phyloP scores from a whole-genome alignment of 2,329 filamentous ascomycete species.

The Colletotrichum liaoningense region DNA sequence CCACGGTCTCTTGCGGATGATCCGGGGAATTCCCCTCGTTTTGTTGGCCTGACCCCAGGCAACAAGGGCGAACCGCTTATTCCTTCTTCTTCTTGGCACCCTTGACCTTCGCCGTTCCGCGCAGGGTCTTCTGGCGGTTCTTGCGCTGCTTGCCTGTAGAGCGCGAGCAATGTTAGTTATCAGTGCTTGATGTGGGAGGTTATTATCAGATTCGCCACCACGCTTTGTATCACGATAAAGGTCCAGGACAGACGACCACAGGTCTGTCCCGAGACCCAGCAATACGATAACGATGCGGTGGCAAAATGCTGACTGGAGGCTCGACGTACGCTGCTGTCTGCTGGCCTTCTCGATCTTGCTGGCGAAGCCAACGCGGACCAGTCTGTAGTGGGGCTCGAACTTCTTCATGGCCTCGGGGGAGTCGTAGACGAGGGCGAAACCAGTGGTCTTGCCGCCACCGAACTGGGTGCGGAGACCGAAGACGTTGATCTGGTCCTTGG shows the following conservation, averaged over 20 bases:
- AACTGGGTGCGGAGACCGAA: slow-evolving; percentile 99
- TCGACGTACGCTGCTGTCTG: slow-evolving; percentile 97
- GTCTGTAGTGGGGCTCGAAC: slow-evolving; percentile 98
- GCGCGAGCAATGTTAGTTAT: slow-evolving; percentile 38
- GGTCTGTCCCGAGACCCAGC: background rate
- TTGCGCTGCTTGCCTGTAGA: slow-evolving; percentile 98
- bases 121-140: slow-evolving; percentile 99
- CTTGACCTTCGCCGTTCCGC: slow-evolving; percentile 98
- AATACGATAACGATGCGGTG: background rate
- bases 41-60: slow-evolving; percentile 31
- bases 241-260: slow-evolving; percentile 22
- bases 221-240: slow-evolving; percentile 37
- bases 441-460: slow-evolving; percentile 99
- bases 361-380: slow-evolving; percentile 92
- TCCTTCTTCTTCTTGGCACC: slow-evolving; percentile 95
- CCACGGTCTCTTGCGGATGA: slow-evolving; percentile 34
- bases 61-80: slow-evolving; percentile 64
- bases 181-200: background rate
- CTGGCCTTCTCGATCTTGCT: slow-evolving; percentile 96
- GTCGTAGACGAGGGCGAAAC: slow-evolving; percentile 99
- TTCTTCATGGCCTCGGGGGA: slow-evolving; percentile 99
- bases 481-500: slow-evolving; percentile 96
- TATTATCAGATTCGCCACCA: slow-evolving; percentile 24
- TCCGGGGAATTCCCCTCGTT: slow-evolving; percentile 35
- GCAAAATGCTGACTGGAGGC: slow-evolving; percentile 3